These are phyloP conservation scores for Sphagnum magellanicum DNA, from an alignment of 228 moss, liverwort and hornwort genomes.

Conservation along the genomic window DNA sequence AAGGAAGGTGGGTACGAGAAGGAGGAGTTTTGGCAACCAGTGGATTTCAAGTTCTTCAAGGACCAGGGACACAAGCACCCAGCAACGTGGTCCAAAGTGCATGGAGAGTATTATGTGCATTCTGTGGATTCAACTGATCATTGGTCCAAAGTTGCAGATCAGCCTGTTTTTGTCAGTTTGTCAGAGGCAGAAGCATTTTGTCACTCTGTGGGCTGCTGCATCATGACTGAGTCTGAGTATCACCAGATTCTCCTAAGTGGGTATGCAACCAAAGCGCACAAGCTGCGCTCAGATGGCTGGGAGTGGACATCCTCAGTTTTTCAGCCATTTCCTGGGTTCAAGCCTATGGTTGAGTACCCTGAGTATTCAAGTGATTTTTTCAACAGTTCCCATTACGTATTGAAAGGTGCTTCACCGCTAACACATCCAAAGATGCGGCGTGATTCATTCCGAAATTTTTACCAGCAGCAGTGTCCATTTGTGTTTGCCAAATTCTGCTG, in stretches of 20 bases:
- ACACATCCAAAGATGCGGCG: slow-evolving; percentile 24
- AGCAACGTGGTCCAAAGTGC: slow-evolving; percentile 28
- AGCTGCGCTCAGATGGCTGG: slow-evolving; percentile 27
- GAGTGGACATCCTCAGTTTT: slow-evolving; percentile 37
- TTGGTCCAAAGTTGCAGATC: slow-evolving; percentile 26
- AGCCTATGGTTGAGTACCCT: slow-evolving; percentile 32
- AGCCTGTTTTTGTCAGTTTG: slow-evolving; percentile 35
- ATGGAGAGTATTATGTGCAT: slow-evolving; percentile 27
- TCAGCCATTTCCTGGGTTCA: slow-evolving; percentile 31
- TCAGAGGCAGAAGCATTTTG: slow-evolving; percentile 37
- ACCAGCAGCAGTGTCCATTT: slow-evolving; percentile 27
- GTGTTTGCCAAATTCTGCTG: slow-evolving; percentile 40
- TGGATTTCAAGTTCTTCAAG: slow-evolving; percentile 20
- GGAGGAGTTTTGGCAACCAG: slow-evolving; percentile 19
- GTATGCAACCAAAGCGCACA: slow-evolving; percentile 3
- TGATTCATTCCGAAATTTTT: slow-evolving; percentile 34
- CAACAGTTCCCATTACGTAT: slow-evolving; percentile 24
- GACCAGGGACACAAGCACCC: slow-evolving; percentile 21
- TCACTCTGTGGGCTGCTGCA: slow-evolving; percentile 22
- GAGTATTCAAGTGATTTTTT: slow-evolving; percentile 35
- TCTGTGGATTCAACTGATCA: slow-evolving; percentile 20
- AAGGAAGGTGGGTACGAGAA: slow-evolving; percentile 29
- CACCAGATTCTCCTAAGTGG: slow-evolving; percentile 25
- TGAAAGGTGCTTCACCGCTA: slow-evolving; percentile 32
- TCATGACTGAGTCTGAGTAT: slow-evolving; percentile 36